Conservation (phyloP, 371 early-diverging fungal species). For the Mucor lusitanicus region DNA sequence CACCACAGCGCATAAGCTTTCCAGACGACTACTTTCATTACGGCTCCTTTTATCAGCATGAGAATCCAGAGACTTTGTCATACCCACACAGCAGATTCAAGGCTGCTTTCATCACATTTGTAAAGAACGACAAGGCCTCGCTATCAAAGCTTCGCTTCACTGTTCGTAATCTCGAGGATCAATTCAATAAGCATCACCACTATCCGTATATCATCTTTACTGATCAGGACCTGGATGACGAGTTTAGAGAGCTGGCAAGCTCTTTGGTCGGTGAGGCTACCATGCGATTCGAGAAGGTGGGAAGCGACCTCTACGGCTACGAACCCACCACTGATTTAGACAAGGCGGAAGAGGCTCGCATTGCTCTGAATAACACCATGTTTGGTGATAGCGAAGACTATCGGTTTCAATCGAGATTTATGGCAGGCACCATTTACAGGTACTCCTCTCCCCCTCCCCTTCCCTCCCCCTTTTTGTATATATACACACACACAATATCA, state of each 20-base stretch:
- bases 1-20: not conserved
- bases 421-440: constrained; percentile 46
- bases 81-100: constrained; percentile 40
- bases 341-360: constrained; percentile 34
- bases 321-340: constrained; percentile 21
- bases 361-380: constrained; percentile 26
- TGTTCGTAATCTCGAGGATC: constrained; percentile 42
- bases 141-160: constrained; percentile 35
- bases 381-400: constrained; percentile 49
- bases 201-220: constrained; percentile 51
- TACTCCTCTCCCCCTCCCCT: constrained; percentile 7
- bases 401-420: constrained; percentile 46
- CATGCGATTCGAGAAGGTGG: constrained; percentile 32
- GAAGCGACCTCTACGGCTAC: constrained; percentile 34
- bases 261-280: constrained; percentile 20
- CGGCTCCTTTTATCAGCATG: constrained; percentile 20
- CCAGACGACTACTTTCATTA: constrained; percentile 13
- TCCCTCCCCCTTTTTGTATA: not conserved
- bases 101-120: constrained; percentile 45
- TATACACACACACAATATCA: not conserved
- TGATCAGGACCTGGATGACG: constrained; percentile 31
- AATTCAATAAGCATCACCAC: constrained; percentile 29
- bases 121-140: constrained; percentile 33
- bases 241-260: constrained; percentile 39
- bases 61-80: constrained; percentile 18